Percentiles rank a stretch among this genome's conserved stretches.
phyloP scores from a whole-genome alignment of 2,329 filamentous ascomycete genomes.

The Ophiosphaerella herpotricha region DNA sequence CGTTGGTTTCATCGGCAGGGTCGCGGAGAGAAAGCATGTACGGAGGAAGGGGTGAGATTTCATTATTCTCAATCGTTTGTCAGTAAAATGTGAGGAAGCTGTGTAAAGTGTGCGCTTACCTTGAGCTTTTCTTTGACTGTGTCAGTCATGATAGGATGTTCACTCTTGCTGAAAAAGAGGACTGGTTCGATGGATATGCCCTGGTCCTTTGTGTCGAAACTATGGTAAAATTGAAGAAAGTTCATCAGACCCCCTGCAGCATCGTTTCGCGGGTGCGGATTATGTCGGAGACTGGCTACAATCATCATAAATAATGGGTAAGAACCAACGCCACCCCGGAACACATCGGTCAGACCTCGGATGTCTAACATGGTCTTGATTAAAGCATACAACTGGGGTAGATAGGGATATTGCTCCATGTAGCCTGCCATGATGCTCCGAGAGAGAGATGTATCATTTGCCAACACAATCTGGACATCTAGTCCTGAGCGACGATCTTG shows the following conservation, averaged over 20 bases:
- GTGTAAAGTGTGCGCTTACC: slow-evolving; percentile 10
- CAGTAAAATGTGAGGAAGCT: slow-evolving; percentile 3
- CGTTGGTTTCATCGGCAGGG: slow-evolving; percentile 61
- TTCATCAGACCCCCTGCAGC: slow-evolving; percentile 52
- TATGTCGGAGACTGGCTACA: slow-evolving; percentile 57
- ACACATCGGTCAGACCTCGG: slow-evolving; percentile 55
- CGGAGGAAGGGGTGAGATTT: slow-evolving; percentile 16
- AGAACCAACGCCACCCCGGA: slow-evolving; percentile 56
- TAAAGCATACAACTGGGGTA: slow-evolving; percentile 56
- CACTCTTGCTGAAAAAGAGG: slow-evolving; percentile 48
- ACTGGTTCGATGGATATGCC: slow-evolving; percentile 58
- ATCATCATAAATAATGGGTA: slow-evolving; percentile 64
- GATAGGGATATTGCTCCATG: slow-evolving; percentile 54
- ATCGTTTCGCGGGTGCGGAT: slow-evolving; percentile 37
- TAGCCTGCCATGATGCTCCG: slow-evolving; percentile 53
- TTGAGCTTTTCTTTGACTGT: slow-evolving; percentile 16
- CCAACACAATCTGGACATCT: slow-evolving; percentile 57
- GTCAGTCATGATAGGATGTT: slow-evolving; percentile 22
- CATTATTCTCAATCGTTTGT: slow-evolving; percentile 16
- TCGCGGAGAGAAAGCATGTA: slow-evolving; percentile 61
- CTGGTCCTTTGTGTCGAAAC: slow-evolving; percentile 51
- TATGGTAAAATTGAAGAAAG: slow-evolving; percentile 57
- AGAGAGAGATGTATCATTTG: slow-evolving; percentile 47
- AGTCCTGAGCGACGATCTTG: slow-evolving; percentile 56
- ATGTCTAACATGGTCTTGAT: slow-evolving; percentile 57